phyloP scores from a whole-genome alignment of 2,329 filamentous ascomycete genomes.

The Camillea tinctor region DNA sequence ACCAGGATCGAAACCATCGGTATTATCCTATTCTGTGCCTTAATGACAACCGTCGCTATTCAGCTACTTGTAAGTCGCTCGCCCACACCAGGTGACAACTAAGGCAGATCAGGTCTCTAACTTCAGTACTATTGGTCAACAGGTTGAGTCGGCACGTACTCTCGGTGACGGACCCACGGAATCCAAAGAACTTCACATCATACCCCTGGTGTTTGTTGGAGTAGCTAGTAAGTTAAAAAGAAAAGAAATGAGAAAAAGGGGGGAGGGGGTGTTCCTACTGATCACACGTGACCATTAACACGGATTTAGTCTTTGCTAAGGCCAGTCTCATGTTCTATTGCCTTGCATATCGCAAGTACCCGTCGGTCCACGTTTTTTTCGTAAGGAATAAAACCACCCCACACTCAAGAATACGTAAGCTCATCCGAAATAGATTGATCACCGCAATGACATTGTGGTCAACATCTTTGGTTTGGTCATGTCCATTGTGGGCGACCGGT shows the following conservation, averaged over 20 bases:
- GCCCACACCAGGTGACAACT: background rate
- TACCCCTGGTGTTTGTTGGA: conserved; percentile 55
- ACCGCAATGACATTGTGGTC: conserved; percentile 56
- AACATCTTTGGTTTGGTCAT: conserved; percentile 56
- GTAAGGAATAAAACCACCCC: conserved; percentile 26
- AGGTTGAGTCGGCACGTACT: conserved; percentile 55
- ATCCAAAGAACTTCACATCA: conserved; percentile 46
- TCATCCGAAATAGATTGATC: conserved; percentile 42
- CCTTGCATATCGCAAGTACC: conserved; percentile 51
- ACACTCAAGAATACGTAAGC: conserved; percentile 1
- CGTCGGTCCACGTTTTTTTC: conserved; percentile 56
- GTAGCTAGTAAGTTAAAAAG: conserved; percentile 46
- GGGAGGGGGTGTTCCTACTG: background rate
- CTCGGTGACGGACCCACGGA: conserved; percentile 44
- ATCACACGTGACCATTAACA: conserved; percentile 11
- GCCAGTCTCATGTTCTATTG: conserved; percentile 53
- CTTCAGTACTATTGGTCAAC: conserved; percentile 4
- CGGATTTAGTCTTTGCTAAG: conserved; percentile 47
- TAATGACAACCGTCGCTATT: conserved; percentile 66
- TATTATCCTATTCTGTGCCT: conserved; percentile 63
- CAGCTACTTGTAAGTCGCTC: conserved; percentile 52
- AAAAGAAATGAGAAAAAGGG: background rate
- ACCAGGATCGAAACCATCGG: conserved; percentile 63
- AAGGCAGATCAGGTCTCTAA: conserved; percentile 20
- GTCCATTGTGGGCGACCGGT: conserved; percentile 51